Conservation (phyloP, 768 basidiomycete species). For the Mycena venus region DNA sequence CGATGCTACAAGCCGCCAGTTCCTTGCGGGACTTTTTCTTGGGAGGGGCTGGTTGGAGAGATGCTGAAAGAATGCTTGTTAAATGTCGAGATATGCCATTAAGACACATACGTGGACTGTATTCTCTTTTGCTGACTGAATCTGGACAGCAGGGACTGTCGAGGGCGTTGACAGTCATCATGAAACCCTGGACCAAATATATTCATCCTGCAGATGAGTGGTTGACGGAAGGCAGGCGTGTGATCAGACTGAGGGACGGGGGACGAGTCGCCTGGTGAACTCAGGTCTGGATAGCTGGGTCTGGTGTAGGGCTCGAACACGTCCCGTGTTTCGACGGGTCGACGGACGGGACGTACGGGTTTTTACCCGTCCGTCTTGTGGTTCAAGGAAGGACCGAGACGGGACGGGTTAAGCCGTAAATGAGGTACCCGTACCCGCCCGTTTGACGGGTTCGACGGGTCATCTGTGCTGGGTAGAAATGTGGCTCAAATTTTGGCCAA, state of each 20-base stretch:
- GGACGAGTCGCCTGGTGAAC: neutral
- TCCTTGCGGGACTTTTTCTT: slow-evolving; percentile 11
- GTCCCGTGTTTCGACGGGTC: too few relatives aligned
- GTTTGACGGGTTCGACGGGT: too few relatives aligned
- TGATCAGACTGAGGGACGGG: neutral
- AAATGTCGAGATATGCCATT: neutral
- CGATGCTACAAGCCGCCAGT: slow-evolving; percentile 8
- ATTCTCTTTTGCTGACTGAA: neutral
- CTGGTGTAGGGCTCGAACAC: too few relatives aligned
- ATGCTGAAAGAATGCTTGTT: neutral
- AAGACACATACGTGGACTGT: neutral
- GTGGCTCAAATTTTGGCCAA: too few relatives aligned
- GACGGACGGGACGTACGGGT: too few relatives aligned
- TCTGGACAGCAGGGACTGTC: neutral
- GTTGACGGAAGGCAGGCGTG: neutral
- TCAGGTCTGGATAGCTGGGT: neutral
- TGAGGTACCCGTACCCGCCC: too few relatives aligned
- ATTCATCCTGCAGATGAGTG: neutral
- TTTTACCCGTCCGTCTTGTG: too few relatives aligned
- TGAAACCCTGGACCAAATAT: slow-evolving; percentile 5
- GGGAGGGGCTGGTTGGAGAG: neutral
- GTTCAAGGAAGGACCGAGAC: too few relatives aligned
- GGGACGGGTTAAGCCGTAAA: too few relatives aligned
- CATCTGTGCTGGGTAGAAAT: too few relatives aligned
- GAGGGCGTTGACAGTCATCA: slow-evolving; percentile 5